A percentile compares a stretch with the other conserved stretches of the same genome.
These are phyloP conservation scores for Patellaria atrata DNA, from an alignment of 495 filamentous ascomycete genomes.

Conservation along the genomic window DNA sequence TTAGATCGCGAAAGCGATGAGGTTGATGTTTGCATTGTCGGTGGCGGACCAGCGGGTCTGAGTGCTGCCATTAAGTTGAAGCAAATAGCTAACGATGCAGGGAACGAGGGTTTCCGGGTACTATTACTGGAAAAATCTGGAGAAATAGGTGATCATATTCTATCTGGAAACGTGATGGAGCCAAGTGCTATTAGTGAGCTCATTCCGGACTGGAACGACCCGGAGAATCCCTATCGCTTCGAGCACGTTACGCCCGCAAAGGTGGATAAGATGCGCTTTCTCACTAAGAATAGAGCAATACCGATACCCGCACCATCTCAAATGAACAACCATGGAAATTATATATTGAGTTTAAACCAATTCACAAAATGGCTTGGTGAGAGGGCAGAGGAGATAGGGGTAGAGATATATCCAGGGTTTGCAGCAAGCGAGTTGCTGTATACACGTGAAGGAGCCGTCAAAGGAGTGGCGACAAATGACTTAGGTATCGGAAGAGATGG, in stretches of 20 bases:
- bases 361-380: conserved; percentile 91
- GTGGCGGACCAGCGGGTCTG: conserved; percentile 85
- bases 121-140: conserved; percentile 89
- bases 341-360: conserved; percentile 89
- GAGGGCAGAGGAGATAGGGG: conserved; percentile 88
- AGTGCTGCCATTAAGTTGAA: conserved; percentile 88
- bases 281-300: conserved; percentile 68
- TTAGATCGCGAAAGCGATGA: conserved; percentile 79
- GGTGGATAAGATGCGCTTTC: conserved; percentile 79
- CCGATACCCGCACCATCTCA: conserved; percentile 82
- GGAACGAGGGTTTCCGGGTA: conserved; percentile 90
- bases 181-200: conserved; percentile 81
- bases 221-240: conserved; percentile 76
- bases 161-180: conserved; percentile 92
- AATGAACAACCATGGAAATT: conserved; percentile 98
- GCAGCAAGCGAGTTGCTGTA: conserved; percentile 90
- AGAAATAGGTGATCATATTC: conserved; percentile 85
- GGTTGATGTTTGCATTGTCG: conserved; percentile 94
- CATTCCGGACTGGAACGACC: conserved; percentile 81
- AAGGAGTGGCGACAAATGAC: conserved; percentile 94
- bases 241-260: conserved; percentile 68
- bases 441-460: conserved; percentile 68
- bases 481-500: conserved; percentile 68
- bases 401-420: conserved; percentile 96
- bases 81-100: conserved; percentile 88